Evolutionary conservation across 768 basidiomycete species (phyloP), one percentile per base, ranked within the genome.

Genomic region (Mycena maculata): DNA sequence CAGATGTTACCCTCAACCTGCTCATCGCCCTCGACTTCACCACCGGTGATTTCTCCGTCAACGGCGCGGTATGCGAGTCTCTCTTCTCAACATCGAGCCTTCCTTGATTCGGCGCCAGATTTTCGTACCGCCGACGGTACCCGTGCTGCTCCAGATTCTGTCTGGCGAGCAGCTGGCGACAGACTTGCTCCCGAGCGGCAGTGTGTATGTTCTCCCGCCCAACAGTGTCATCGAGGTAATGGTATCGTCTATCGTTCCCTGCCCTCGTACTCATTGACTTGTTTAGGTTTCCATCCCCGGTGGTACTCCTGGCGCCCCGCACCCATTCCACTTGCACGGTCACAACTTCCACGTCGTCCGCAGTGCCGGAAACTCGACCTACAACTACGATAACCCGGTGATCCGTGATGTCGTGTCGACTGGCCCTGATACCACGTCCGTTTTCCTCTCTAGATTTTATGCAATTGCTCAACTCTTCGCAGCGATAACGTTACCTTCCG

Each of bases 71-170:
- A 39, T 15, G 52, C 28, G 27, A 30, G 4, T 50, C n/a, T 27
- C 11, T 16, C 12, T 23, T 2, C 36, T 59, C 10, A 45, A 13
- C 8, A 4, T 44, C 23, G 30, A 10, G 11, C 1, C 38, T 36
- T 47, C 1, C 22, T 47, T 15, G n/a, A n/a, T n/a, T n/a, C n/a
- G n/a, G n/a, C n/a, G n/a, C 6, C 11, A 63, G 53, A 10, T 7
- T 22, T 80, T 72, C 56, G 53, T 53, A 10, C 72, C 79, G 1
- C 83, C 83, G 0, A 75, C 76, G 4, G 79, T 80, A 2, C 84
- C 84, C 3, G 84, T 83, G 2, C 73, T 85, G 6, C 71, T 85
- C 39, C 84, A 86, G 60, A 83, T 85, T 10, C 54, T 85, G 52
- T 82, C 78, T 49, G 84, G 85, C 27, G 77, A 77, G 18, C 74